These are phyloP conservation scores for Phellinidium pouzarii DNA, from an alignment of 1,284 basidiomycete species.

Conservation along the genomic window DNA sequence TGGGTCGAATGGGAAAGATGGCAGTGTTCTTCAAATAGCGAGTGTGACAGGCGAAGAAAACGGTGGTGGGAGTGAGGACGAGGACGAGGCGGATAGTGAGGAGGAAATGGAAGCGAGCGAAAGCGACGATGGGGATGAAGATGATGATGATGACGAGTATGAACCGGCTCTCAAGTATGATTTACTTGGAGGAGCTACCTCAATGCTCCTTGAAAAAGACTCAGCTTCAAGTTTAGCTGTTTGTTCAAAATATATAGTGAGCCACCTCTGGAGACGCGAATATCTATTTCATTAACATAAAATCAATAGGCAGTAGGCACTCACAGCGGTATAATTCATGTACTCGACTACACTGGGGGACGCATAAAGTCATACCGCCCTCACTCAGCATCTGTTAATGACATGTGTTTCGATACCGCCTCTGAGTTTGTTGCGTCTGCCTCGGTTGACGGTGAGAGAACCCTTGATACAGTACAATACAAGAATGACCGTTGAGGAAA, in stretches of 20 bases:
- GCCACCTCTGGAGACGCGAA: slow-evolving; percentile 21
- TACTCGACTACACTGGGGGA: slow-evolving; percentile 75
- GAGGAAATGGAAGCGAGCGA: slow-evolving; percentile 15
- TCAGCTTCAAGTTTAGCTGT: slow-evolving; percentile 80
- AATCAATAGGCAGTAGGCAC: slow-evolving; percentile 73
- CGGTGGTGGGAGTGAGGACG: slow-evolving; percentile 15
- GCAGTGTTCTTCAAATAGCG: too few species aligned
- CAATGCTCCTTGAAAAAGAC: slow-evolving; percentile 84
- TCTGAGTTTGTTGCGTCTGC: slow-evolving; percentile 91
- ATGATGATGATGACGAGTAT: slow-evolving; percentile 59
- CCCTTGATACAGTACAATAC: slow-evolving; percentile 23
- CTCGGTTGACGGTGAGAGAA: slow-evolving; percentile 77
- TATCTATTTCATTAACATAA: slow-evolving; percentile 11
- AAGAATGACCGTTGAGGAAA: slow-evolving; percentile 14
- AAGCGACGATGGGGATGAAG: slow-evolving; percentile 17
- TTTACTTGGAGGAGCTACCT: slow-evolving; percentile 66
- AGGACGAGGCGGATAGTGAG: slow-evolving; percentile 18
- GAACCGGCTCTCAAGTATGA: slow-evolving; percentile 90
- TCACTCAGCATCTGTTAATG: slow-evolving; percentile 86
- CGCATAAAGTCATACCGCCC: slow-evolving; percentile 88
- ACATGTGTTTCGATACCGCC: slow-evolving; percentile 79
- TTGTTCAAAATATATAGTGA: slow-evolving; percentile 69
- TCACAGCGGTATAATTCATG: slow-evolving; percentile 86
- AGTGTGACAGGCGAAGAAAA: too few species aligned
- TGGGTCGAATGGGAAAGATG: neutral